Conservation (phyloP, 2,329 filamentous ascomycete species). For the Penicillium sp. region DNA sequence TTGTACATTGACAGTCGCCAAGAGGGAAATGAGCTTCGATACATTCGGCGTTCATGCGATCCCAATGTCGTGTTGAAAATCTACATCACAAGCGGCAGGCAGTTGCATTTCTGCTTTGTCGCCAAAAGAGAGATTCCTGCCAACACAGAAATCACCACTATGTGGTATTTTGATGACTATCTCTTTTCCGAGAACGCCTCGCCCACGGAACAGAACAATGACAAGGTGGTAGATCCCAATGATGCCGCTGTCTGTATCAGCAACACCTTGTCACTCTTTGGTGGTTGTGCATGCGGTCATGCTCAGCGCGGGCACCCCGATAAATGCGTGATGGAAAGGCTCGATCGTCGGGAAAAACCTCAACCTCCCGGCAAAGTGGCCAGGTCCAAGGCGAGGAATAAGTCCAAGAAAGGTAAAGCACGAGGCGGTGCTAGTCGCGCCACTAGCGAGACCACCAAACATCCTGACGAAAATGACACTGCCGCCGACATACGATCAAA, state of each 20-base stretch:
- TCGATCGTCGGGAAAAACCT: slow-evolving; percentile 40
- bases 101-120: slow-evolving; percentile 91
- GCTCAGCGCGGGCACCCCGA: slow-evolving; percentile 25
- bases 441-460: slow-evolving; percentile 55
- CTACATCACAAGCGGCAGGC: slow-evolving; percentile 69
- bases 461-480: slow-evolving; percentile 53
- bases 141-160: slow-evolving; percentile 48
- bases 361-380: slow-evolving; percentile 21
- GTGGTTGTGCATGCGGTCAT: slow-evolving; percentile 45
- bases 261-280: slow-evolving; percentile 48
- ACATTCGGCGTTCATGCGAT: slow-evolving; percentile 85
- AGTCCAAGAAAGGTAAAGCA: slow-evolving; percentile 45
- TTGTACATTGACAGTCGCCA: slow-evolving; percentile 88
- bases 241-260: slow-evolving; percentile 45
- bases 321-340: slow-evolving; percentile 40
- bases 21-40: slow-evolving; percentile 81
- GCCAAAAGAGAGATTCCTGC: slow-evolving; percentile 70
- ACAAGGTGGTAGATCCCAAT: slow-evolving; percentile 42
- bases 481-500: slow-evolving; percentile 55
- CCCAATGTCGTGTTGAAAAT: slow-evolving; percentile 88
- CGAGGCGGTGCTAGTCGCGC: slow-evolving; percentile 53
- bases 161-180: slow-evolving; percentile 46
- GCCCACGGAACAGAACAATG: slow-evolving; percentile 25
- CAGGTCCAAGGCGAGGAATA: slow-evolving; percentile 41
- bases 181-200: slow-evolving; percentile 24